Evolutionary conservation across 192 early-diverging fungal genomes (phyloP).

Genomic region (Phlyctochytrium planicorne): DNA sequence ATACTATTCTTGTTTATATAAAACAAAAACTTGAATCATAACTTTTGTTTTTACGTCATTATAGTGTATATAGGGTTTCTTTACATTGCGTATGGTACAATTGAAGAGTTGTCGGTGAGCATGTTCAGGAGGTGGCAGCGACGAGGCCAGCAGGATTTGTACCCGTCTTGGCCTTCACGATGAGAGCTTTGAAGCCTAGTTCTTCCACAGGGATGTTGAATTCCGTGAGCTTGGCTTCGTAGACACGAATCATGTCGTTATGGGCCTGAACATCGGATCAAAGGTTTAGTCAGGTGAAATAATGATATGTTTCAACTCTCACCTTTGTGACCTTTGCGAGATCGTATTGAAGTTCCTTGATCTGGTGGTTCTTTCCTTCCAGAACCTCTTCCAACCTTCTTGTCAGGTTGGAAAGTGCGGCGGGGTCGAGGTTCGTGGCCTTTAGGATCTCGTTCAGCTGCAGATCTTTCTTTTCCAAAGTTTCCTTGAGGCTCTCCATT

Average conservation of each 20-base stretch:
- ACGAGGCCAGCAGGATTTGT: conserved; percentile 52
- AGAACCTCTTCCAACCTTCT: conserved; percentile 58
- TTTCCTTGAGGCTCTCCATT: conserved; percentile 51
- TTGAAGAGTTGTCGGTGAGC: too few species aligned
- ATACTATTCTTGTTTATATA: too few species aligned
- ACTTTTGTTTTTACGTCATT: too few species aligned
- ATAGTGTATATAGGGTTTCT: too few species aligned
- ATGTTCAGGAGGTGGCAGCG: conserved; percentile 21
- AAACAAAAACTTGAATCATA: too few species aligned
- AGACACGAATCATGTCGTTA: conserved; percentile 63
- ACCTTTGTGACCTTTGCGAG: conserved; percentile 61
- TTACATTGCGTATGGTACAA: too few species aligned
- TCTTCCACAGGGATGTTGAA: conserved; percentile 60
- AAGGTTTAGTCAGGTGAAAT: conserved; percentile 2
- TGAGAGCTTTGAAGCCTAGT: conserved; percentile 59
- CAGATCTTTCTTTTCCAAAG: conserved; percentile 63
- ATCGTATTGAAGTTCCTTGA: conserved; percentile 67
- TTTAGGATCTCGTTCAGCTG: conserved; percentile 64
- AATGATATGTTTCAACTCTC: neutral
- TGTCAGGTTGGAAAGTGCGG: conserved; percentile 52
- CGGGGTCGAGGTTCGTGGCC: conserved; percentile 60
- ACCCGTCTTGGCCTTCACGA: conserved; percentile 38
- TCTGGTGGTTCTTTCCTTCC: conserved; percentile 57
- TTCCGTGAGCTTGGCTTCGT: conserved; percentile 64
- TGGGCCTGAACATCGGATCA: conserved; percentile 48